Base-by-base conservation (phyloP, 352 stramenopile genomes). In the Pythium plurisporium region DNA sequence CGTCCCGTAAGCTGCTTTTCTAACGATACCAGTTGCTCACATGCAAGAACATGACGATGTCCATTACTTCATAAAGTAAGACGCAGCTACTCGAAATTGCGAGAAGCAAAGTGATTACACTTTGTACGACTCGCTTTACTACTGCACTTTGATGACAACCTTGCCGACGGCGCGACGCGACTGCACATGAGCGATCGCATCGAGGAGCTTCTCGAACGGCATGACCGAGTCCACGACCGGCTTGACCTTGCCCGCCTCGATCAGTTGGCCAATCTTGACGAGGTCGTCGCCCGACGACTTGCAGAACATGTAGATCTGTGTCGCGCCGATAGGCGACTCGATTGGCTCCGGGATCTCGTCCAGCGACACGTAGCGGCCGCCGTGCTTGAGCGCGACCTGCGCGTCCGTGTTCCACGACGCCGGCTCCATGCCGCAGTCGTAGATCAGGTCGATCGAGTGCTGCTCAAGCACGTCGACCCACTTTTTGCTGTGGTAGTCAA, bases 171-270 rank as follows among this genome's bases (percentile, higher is more conserved):
- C 72, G 19, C 74, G 76, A 37, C 69, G 59, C 5, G 51, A 63
- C 67, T 86, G 81, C 0, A 82, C 61, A 25, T 72, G 66, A 15
- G 53, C 42, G 23, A 84, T 69, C 42, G 63, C 82, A 3, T 85
- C 76, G 8, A 70, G 15, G 3, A 74, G 49, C 38, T 75, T 71
- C 37, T 86, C 65, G 22, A 91, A 79, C 43, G 65, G 55, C 47
- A 82, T 72, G 4, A 81, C 60, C 33, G 64, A 67, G 49, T 78
- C 69, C 3, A 86, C 70, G 2, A 66, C 41, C 25, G 69, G 48
- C 34, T 76, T 73, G 3, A 79, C 29, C 48, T 77, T 68, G 7
- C 68, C 67, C 12, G n/a, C 55, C 43, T 85, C 59, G 8, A 91
- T 62, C 14, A 78, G 64, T 38, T 66, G 53, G 0, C 53, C 49